Evolutionary conservation across 768 basidiomycete species (phyloP).

Genomic region (Tulasnella sp.): DNA sequence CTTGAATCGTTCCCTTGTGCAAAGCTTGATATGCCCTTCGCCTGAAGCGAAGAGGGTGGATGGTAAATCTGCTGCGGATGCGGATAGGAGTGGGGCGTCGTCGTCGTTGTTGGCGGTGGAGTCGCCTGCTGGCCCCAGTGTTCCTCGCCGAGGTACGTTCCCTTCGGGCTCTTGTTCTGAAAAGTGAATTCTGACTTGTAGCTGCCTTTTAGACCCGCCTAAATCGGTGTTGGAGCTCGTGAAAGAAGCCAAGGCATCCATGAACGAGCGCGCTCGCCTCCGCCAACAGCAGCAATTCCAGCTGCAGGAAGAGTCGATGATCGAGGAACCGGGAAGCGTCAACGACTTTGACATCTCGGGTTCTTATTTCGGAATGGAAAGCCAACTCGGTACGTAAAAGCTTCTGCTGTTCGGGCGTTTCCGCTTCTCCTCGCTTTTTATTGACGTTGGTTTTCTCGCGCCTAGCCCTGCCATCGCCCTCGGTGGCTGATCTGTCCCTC

Average conservation of each 20-base stretch:
- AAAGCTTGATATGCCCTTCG: not conserved
- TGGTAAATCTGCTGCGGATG: not conserved
- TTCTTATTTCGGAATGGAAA: not conserved
- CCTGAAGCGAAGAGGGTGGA: not conserved
- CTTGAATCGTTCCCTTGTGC: not conserved
- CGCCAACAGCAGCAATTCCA: not conserved
- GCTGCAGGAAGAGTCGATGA: slow-evolving; percentile 4
- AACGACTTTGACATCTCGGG: not conserved
- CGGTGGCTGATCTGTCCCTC: not conserved
- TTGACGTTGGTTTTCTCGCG: not conserved
- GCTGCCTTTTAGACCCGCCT: not conserved
- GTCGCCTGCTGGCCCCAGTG: not conserved
- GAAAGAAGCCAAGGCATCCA: slow-evolving; percentile 8
- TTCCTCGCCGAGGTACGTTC: not conserved
- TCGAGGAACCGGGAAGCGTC: not conserved
- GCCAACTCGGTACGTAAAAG: not conserved
- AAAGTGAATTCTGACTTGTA: not conserved
- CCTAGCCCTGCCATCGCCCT: slow-evolving; percentile 26
- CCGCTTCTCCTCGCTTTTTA: not conserved
- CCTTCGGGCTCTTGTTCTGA: not conserved
- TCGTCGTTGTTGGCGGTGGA: not conserved
- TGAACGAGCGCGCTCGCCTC: not conserved
- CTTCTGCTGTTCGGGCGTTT: slow-evolving; percentile 30
- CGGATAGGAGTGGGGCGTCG: not conserved
- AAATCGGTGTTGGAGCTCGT: slow-evolving; percentile 13